A percentile compares a stretch with the other conserved stretches of the same genome.
phyloP scores from a whole-genome alignment of 345 rosid genomes.

The Eucalyptus curtisii region DNA sequence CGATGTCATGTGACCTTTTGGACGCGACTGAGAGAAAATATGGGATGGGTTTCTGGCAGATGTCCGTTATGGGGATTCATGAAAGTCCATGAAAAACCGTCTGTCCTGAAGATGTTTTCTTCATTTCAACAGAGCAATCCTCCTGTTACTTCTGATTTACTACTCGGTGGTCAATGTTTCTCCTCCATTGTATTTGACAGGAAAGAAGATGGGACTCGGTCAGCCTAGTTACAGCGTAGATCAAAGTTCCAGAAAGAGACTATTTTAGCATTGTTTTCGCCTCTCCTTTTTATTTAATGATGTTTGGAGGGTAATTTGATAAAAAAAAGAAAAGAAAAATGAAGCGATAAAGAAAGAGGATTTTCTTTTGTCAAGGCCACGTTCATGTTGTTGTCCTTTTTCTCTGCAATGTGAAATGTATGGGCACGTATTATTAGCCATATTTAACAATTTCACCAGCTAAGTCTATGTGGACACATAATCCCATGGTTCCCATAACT shows the following conservation, averaged over 20 bases:
- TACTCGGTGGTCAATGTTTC: neutral
- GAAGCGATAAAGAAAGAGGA: neutral
- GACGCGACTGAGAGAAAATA: neutral
- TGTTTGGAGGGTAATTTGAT: neutral
- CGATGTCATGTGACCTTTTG: neutral
- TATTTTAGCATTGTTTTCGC: neutral
- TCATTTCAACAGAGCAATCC: neutral
- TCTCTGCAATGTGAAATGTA: neutral
- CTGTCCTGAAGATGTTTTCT: neutral
- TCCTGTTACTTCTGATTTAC: neutral
- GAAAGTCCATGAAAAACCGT: neutral
- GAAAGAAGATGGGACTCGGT: neutral
- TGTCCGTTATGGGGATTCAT: neutral
- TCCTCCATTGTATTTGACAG: neutral
- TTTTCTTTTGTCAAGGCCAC: neutral
- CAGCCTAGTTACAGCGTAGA: neutral
- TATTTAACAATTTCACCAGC: neutral
- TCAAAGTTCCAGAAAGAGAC: neutral
- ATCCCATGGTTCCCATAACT: neutral
- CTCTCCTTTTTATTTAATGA: neutral
- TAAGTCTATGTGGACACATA: neutral
- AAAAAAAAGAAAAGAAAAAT: neutral
- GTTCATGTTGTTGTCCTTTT: neutral
- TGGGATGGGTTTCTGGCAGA: neutral
- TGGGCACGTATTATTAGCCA: neutral